These are phyloP conservation scores for Colletotrichum godetiae DNA, from an alignment of 2,329 filamentous ascomycete genomes.

Conservation along the genomic window DNA sequence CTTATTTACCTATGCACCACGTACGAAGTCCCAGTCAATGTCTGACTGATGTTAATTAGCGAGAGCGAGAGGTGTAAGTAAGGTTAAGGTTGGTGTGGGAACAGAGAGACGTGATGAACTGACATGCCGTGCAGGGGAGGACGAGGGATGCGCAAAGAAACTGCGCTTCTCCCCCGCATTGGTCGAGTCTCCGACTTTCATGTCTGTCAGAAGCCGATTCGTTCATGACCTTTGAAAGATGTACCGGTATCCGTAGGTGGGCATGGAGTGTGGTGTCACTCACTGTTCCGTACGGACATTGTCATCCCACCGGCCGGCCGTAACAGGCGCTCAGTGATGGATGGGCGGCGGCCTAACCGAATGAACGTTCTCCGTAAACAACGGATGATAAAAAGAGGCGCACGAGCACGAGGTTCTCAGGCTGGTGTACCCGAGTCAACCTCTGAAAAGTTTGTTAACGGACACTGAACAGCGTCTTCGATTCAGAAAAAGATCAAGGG, in stretches of 20 bases:
- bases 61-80: neutral
- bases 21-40: neutral
- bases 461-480: neutral
- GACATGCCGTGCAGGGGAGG: neutral
- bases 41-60: neutral
- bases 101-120: constrained; percentile 2
- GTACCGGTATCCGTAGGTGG: no score
- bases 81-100: constrained; percentile 17
- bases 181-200: neutral
- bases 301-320: neutral
- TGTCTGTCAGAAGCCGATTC: neutral
- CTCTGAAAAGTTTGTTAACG: neutral
- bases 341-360: neutral
- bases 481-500: neutral
- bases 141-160: neutral
- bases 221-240: neutral
- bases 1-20: no score
- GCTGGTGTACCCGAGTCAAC: neutral
- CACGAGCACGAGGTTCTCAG: neutral
- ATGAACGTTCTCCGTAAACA: neutral
- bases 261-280: no score
- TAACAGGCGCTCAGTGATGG: neutral
- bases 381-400: neutral
- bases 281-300: neutral
- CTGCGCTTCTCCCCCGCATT: neutral